phyloP scores from a whole-genome alignment of 768 basidiomycete species.

The Agaricus bisporus region DNA sequence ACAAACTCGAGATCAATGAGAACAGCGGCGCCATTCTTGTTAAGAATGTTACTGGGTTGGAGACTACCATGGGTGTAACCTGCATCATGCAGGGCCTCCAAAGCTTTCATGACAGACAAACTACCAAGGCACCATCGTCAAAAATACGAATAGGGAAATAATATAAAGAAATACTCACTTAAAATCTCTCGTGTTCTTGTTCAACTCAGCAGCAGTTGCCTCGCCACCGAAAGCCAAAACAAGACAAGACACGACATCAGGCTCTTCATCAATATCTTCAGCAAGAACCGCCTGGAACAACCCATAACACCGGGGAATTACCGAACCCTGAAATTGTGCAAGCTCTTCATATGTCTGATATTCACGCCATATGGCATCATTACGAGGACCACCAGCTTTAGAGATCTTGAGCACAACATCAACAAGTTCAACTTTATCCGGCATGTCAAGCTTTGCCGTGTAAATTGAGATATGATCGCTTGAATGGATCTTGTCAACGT shows the following conservation, averaged over 20 bases:
- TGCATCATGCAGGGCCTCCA: slow-evolving; percentile 7
- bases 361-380: slow-evolving; percentile 6
- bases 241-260: slow-evolving; percentile 6
- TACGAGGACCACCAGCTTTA: slow-evolving; percentile 1
- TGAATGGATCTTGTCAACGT: slow-evolving; percentile 6
- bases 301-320: slow-evolving; percentile 9
- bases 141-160: no score
- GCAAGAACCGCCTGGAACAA: slow-evolving; percentile 5
- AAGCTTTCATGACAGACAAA: slow-evolving; percentile 5
- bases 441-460: slow-evolving; percentile 1
- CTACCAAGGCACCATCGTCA: neutral
- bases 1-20: slow-evolving; percentile 9
- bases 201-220: slow-evolving; percentile 2
- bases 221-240: slow-evolving; percentile 5
- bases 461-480: slow-evolving; percentile 7
- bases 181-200: slow-evolving; percentile 8
- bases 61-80: slow-evolving; percentile 7
- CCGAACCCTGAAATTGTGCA: slow-evolving; percentile 1
- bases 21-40: slow-evolving; percentile 1
- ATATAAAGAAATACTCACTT: neutral
- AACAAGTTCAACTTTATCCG: slow-evolving; percentile 1
- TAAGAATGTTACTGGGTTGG: slow-evolving; percentile 7
- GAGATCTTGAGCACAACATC: slow-evolving; percentile 10
- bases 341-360: slow-evolving; percentile 7
- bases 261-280: slow-evolving; percentile 1